Evolutionary conservation across 2,329 filamentous ascomycete species (phyloP), one percentile per base, ranked within the genome.

Genomic region (Amauroascus verrucosus): DNA sequence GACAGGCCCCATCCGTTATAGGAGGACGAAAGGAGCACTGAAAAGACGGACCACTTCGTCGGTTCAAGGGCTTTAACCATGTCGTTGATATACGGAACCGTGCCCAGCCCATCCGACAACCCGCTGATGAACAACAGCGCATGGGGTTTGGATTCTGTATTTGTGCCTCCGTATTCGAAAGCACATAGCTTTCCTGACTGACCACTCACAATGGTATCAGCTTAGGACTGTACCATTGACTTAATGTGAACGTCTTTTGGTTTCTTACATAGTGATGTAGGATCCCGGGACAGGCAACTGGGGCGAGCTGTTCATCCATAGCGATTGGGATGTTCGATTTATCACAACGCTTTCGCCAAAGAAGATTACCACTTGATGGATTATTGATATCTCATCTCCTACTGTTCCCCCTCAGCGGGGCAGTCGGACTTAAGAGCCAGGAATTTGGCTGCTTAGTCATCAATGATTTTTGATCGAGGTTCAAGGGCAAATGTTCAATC

Each of bases 101-200:
- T 78, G 53, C 74, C 71, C 49, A 80, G 70, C 18, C 77, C 79
- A 64, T 83, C 80, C 49, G 71, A 74, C 38, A 84, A 71, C 35
- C 81, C 81, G 55, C 77, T 79, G 50, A 83, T 68, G 68, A 79
- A 82, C 59, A 83, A 67, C 48, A 83, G 67, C 26, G 74, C 77
- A 65, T 80, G 63, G 40, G 63, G 64, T 48, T 70, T 72, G 38
- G 37, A 28, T 57, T 62, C 54, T 30, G 61, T 40, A 43, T 49
- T 56, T 48, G 53, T 45, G 11, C 59, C 57, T 16, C 59, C 62
- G 56, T 68, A 72, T 60, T 74, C 72, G 56, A 73, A 73, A 11
- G 70, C 66, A 38, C 67, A 65, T 14, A 74, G 65, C 32, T 61
- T 63, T 37, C 65, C 62, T 50, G 70, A 64, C 71, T 72, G 56